Evolutionary conservation across 441 rosid species (phyloP).

Genomic region (Populus hybrid): DNA sequence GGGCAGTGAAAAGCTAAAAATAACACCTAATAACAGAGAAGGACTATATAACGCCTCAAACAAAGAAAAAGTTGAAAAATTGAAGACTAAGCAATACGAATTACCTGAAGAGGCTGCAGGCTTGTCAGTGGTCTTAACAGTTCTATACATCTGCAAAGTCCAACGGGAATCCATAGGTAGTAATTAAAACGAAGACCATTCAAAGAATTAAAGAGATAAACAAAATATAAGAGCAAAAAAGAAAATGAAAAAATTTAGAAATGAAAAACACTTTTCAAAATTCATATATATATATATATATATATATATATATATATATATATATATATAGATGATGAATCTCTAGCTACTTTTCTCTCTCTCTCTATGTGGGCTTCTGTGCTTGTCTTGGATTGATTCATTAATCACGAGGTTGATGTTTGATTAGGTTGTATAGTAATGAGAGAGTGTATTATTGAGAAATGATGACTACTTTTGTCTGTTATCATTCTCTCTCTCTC

Average conservation of each 20-base stretch:
- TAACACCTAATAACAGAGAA: no score
- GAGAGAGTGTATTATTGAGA: constrained; percentile 55
- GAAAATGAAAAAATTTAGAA: not conserved
- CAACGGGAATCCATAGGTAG: constrained; percentile 13
- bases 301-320: no score
- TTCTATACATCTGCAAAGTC: constrained; percentile 74
- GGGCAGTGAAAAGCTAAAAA: not conserved
- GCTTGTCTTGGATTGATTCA: constrained; percentile 33
- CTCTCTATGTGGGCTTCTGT: not conserved
- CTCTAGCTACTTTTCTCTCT: constrained; percentile 4
- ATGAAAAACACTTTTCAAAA: not conserved
- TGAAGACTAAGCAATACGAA: constrained; percentile 32
- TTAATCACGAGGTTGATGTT: constrained; percentile 74
- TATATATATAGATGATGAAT: no score
- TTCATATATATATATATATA: not conserved
- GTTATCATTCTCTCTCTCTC: constrained; percentile 20
- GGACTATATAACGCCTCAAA: not conserved
- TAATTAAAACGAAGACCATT: not conserved
- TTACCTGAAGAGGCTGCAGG: constrained; percentile 83
- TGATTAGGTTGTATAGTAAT: constrained; percentile 37
- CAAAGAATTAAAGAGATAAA: not conserved
- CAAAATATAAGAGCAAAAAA: not conserved
- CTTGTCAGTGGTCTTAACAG: constrained; percentile 83
- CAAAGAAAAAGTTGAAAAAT: constrained; percentile 8
- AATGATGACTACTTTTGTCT: constrained; percentile 61